Evolutionary conservation across 164 flowering plant species (phyloP).

Genomic region (Platanus orientalis): DNA sequence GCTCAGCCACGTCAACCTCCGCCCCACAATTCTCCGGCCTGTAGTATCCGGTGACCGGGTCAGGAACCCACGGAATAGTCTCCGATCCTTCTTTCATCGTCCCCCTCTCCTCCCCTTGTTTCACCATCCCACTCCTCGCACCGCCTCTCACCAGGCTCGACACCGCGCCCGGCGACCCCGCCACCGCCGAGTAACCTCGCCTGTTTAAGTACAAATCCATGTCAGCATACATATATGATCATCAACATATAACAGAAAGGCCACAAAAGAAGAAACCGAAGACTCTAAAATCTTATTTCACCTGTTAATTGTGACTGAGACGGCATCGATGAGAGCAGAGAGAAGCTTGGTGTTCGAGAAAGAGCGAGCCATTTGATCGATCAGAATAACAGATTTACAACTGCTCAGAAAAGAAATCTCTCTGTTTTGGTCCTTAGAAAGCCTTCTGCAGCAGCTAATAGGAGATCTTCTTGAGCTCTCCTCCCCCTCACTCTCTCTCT

Average conservation of each 20-base stretch:
- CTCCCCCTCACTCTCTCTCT: no score
- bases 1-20: conserved; percentile 56
- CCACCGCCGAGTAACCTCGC: conserved; percentile 40
- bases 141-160: conserved; percentile 13
- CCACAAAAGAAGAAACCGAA: no score
- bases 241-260: no score
- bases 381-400: no score
- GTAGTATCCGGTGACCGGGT: conserved; percentile 63
- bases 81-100: conserved; percentile 4
- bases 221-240: background rate
- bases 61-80: conserved; percentile 58
- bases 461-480: no score
- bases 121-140: conserved; percentile 20
- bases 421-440: no score
- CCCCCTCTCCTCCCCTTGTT: conserved; percentile 20
- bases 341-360: no score
- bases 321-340: conserved; percentile 26
- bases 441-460: no score
- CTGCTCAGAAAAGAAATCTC: no score
- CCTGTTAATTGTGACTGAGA: conserved; percentile 42
- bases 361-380: no score
- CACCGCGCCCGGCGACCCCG: conserved; percentile 27
- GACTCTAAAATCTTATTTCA: background rate
- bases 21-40: conserved; percentile 43
- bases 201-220: conserved; percentile 15